Percentiles rank a stretch among this genome's conserved stretches.
Evolutionary conservation across 1,139 yeast genomes (phyloP).

Genomic region (Hemisphaericaspora lyxosophila): DNA sequence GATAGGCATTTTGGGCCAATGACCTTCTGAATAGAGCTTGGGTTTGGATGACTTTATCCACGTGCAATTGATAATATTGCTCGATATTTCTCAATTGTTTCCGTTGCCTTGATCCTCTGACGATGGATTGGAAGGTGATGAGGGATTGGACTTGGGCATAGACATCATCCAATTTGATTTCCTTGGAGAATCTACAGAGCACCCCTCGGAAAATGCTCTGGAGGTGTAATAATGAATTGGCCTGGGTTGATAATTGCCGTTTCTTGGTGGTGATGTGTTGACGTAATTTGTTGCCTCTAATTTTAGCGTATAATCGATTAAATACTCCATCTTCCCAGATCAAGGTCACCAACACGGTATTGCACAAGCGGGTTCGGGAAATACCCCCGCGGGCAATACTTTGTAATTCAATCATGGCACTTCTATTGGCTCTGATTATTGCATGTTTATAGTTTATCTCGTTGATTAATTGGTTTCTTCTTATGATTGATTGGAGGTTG

Average conservation of each 20-base stretch:
- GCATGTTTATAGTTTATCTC: constrained; percentile 19
- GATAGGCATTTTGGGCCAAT: constrained; percentile 72
- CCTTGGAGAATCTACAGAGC: constrained; percentile 49
- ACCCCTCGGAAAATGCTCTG: constrained; percentile 48
- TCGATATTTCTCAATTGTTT: constrained; percentile 37
- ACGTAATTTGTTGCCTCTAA: constrained; percentile 47
- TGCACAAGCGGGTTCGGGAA: constrained; percentile 45
- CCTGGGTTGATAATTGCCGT: constrained; percentile 21
- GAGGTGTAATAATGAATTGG: constrained; percentile 26
- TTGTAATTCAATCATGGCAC: constrained; percentile 41
- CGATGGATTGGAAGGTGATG: constrained; percentile 47
- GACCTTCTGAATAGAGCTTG: constrained; percentile 74
- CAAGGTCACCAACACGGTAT: constrained; percentile 43
- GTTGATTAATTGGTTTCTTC: constrained; percentile 29
- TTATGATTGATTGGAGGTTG: constrained; percentile 34
- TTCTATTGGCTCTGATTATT: constrained; percentile 15
- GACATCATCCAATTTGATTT: constrained; percentile 51
- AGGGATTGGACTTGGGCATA: constrained; percentile 43
- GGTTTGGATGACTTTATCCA: constrained; percentile 60
- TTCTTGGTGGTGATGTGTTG: constrained; percentile 22
- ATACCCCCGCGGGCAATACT: constrained; percentile 54
- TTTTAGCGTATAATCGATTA: constrained; percentile 41
- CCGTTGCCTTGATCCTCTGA: constrained; percentile 49
- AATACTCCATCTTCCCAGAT: constrained; percentile 39
- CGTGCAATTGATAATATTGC: constrained; percentile 54